Base-by-base conservation (phyloP, 1,139 yeast genomes). In the Debaryomyces subglobosus region DNA sequence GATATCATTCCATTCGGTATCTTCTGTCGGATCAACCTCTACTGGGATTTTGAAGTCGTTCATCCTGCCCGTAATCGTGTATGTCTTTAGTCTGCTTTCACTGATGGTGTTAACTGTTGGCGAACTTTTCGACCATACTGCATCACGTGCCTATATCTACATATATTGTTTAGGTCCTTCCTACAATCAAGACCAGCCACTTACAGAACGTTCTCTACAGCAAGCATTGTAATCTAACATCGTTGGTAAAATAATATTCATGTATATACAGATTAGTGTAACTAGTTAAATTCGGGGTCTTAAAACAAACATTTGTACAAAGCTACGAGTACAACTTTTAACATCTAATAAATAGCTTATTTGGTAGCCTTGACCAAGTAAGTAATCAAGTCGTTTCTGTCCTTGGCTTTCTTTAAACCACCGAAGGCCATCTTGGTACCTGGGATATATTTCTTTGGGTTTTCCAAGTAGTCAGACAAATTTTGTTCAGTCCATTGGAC, bases 391-490 rank as follows among this genome's bases (percentile, higher is more conserved):
- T 94, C 98, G 79, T 90, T 89, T 86, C 98, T 90, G 83, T 94
- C 99, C 88, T 91, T 94, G 61, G 92, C 85, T 85, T 94, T 94
- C 94, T 94, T 94, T 77, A 94, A 86, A 79, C 99, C 99, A 80
- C 97, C 99, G 68, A 94, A 94, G 60, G 99, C 99, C 99, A 94
- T 94, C 87, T 94, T 94, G 81, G 98, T 94, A 77, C 99, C 99
- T 69, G 99, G 99, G 64, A 94, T 91, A 82, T 91, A 94, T 82
- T 94, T 94, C 96, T 94, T 94, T 81, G 99, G 99, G 89, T 94
- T 95, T 79, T 88, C 96, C 77, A 94, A 86, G 86, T 94, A 94
- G 74, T 89, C 96, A 64, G 86, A 82, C 87, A 94, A 83, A 74
- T 91, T 83, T 71, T 91, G 94, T 69, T 85, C 95, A 60, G 68